These are phyloP conservation scores for Dioscorea cayenensis DNA, from an alignment of 116 monocot genomes.

Conservation along the genomic window DNA sequence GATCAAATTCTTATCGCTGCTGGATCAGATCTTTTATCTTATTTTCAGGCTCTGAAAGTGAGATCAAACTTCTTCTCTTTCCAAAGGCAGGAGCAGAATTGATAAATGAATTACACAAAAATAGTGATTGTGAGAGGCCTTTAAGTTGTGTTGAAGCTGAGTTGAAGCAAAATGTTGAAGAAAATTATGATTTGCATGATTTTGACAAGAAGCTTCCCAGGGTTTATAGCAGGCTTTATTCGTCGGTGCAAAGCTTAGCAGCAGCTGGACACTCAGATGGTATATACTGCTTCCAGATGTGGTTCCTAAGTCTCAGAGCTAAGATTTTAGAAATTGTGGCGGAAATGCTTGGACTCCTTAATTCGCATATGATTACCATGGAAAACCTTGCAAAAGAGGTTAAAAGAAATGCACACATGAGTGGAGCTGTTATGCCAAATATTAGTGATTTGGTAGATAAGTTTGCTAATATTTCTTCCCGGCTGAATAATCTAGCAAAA, in stretches of 20 bases:
- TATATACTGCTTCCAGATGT: slow-evolving; percentile 62
- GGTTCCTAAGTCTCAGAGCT: slow-evolving; percentile 74
- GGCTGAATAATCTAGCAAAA: slow-evolving; percentile 45
- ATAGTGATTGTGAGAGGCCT: slow-evolving; percentile 17
- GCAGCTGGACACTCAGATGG: slow-evolving; percentile 14
- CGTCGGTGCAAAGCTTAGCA: slow-evolving; percentile 45
- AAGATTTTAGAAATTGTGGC: slow-evolving; percentile 41
- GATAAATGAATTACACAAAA: slow-evolving; percentile 38
- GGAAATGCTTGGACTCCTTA: slow-evolving; percentile 35
- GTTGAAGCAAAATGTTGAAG: slow-evolving; percentile 6
- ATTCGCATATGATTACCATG: slow-evolving; percentile 2
- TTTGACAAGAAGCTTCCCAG: slow-evolving; percentile 34
- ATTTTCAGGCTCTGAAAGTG: slow-evolving; percentile 73
- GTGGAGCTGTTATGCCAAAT: slow-evolving; percentile 3
- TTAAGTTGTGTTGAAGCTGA: slow-evolving; percentile 19
- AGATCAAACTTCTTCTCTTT: slow-evolving; percentile 68
- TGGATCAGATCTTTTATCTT: slow-evolving; percentile 81
- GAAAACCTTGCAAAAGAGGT: slow-evolving; percentile 3
- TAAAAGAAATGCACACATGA: slow-evolving; percentile 2
- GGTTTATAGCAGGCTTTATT: slow-evolving; percentile 46
- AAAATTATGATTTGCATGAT: slow-evolving; percentile 16
- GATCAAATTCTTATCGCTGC: slow-evolving; percentile 25
- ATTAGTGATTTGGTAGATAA: slow-evolving; percentile 16
- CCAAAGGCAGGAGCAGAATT: slow-evolving; percentile 47
- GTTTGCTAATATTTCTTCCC: slow-evolving; percentile 27